Conservation (phyloP, 78 protist species). For the Chrysochromulina parva region DNA sequence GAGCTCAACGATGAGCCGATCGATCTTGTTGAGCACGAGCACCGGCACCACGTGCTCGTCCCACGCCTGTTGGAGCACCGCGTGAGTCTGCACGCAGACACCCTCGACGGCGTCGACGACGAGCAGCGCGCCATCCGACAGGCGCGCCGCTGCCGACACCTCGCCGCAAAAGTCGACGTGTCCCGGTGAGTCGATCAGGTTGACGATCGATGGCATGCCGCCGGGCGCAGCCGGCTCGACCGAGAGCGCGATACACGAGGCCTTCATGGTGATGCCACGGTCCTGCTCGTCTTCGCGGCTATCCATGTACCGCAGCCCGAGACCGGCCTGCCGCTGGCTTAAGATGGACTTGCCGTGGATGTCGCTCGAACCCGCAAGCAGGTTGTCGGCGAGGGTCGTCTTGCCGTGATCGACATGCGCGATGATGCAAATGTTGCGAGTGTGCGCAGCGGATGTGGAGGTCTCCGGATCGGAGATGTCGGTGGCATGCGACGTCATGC, state of each 20-base stretch:
- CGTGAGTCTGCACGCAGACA: conserved; percentile 83
- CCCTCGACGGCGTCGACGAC: conserved; percentile 92
- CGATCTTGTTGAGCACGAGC: conserved; percentile 95
- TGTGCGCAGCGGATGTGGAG: no score
- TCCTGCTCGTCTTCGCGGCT: conserved; percentile 90
- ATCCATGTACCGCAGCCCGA: conserved; percentile 85
- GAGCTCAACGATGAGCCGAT: conserved; percentile 83
- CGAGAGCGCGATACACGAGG: conserved; percentile 84
- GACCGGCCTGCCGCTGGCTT: conserved; percentile 82
- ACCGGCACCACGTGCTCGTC: conserved; percentile 74
- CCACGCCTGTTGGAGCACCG: conserved; percentile 93
- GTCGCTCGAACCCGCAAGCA: conserved; percentile 59
- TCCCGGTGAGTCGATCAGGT: conserved; percentile 92
- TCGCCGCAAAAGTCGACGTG: conserved; percentile 90
- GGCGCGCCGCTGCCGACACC: conserved; percentile 75
- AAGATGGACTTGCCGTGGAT: conserved; percentile 84
- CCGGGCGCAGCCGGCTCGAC: conserved; percentile 3
- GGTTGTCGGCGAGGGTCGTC: conserved; percentile 90
- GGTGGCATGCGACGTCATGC: no score
- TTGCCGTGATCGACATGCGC: conserved; percentile 99
- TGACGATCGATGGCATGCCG: conserved; percentile 31
- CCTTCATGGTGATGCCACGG: conserved; percentile 96
- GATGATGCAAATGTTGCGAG: conserved; percentile 87
- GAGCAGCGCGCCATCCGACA: conserved; percentile 82
- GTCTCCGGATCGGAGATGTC: no score